phyloP scores from a whole-genome alignment of 2,329 filamentous ascomycete species.

The Exophiala bonariae region DNA sequence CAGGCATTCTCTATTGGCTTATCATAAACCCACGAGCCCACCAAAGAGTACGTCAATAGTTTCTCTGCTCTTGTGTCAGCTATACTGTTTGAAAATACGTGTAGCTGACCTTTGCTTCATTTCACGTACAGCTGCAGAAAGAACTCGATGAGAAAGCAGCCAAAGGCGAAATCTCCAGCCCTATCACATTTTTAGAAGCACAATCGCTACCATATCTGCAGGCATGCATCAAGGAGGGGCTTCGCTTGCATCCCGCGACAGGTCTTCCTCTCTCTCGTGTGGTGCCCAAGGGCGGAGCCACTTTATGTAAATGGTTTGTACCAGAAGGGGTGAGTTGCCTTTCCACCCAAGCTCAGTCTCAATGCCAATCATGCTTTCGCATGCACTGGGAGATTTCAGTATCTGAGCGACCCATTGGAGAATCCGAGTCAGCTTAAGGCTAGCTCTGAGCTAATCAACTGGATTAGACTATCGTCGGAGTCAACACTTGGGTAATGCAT shows the following conservation, averaged over 20 bases:
- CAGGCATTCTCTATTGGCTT: constrained; percentile 30
- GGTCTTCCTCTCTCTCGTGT: neutral
- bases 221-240: constrained; percentile 50
- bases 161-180: constrained; percentile 10
- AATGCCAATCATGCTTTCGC: too few species aligned
- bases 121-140: neutral
- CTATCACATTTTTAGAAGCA: constrained; percentile 22
- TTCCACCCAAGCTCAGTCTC: too few species aligned
- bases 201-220: constrained; percentile 43
- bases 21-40: constrained; percentile 29
- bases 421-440: too few species aligned
- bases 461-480: constrained; percentile 36
- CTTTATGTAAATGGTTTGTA: constrained; percentile 18
- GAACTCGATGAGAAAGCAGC: constrained; percentile 7
- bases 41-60: constrained; percentile 26
- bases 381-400: too few species aligned
- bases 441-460: too few species aligned
- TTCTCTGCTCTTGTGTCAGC: too few species aligned
- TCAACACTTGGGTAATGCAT: constrained; percentile 47
- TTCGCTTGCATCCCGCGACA: constrained; percentile 43
- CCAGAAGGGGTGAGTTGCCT: too few species aligned
- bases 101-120: too few species aligned
- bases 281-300: neutral
- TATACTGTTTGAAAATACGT: too few species aligned
- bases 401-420: too few species aligned